Evolutionary conservation across 768 basidiomycete species (phyloP).

Genomic region (Cyathus striatus): DNA sequence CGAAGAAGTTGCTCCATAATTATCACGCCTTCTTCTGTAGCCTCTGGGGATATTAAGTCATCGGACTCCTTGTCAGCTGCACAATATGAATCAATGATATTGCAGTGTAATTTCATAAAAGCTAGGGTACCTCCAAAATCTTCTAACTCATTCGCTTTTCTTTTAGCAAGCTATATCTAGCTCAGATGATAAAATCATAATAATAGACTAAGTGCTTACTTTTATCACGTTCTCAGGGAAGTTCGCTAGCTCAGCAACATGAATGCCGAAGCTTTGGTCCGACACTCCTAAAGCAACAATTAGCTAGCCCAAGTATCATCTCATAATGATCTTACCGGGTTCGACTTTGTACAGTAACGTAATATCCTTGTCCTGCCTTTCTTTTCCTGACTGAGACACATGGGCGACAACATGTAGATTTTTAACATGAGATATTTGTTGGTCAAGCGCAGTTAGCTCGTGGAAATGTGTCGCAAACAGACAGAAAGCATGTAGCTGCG

Average conservation of each 20-base stretch:
- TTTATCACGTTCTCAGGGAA: conserved; percentile 94
- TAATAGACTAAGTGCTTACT: conserved; percentile 30
- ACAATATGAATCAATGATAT: neutral
- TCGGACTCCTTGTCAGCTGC: conserved; percentile 21
- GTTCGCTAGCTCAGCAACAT: conserved; percentile 95
- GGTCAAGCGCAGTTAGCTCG: conserved; percentile 88
- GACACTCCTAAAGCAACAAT: conserved; percentile 59
- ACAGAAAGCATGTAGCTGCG: conserved; percentile 88
- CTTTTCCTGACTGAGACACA: conserved; percentile 75
- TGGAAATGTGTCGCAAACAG: conserved; percentile 98
- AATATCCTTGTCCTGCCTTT: conserved; percentile 66
- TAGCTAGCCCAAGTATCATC: conserved; percentile 8
- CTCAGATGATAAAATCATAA: neutral
- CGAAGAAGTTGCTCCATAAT: conserved; percentile 77
- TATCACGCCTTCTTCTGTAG: conserved; percentile 73
- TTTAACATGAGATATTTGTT: conserved; percentile 82
- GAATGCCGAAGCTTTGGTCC: conserved; percentile 98
- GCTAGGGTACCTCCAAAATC: conserved; percentile 70
- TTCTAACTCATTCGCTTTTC: conserved; percentile 88
- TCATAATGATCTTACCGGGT: conserved; percentile 52
- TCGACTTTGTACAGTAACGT: conserved; percentile 93
- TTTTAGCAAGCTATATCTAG: conserved; percentile 67
- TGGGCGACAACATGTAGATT: conserved; percentile 96
- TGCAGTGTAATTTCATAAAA: neutral
- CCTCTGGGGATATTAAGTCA: conserved; percentile 47